phyloP scores from a whole-genome alignment of 129 eudicot species.

The Erigeron canadensis region DNA sequence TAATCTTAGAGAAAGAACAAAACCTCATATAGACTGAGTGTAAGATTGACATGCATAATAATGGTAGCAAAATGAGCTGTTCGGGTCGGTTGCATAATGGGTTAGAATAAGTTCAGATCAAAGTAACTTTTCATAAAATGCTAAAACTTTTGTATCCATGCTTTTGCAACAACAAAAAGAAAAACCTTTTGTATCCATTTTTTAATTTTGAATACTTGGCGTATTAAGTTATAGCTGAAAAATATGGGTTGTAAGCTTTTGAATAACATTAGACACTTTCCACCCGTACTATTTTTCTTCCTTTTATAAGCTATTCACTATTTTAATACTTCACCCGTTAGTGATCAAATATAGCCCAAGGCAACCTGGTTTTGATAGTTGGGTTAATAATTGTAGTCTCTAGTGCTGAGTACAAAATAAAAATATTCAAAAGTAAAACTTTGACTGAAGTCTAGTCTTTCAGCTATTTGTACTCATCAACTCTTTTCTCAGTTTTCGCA shows the following conservation, averaged over 20 bases:
- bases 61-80: neutral
- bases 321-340: neutral
- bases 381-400: neutral
- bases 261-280: too few species aligned
- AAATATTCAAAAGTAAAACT: neutral
- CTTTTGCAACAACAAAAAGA: neutral
- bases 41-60: neutral
- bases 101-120: neutral
- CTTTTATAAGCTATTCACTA: neutral
- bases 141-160: neutral
- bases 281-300: neutral
- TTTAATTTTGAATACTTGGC: neutral
- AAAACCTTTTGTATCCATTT: neutral
- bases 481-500: neutral
- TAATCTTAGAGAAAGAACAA: slow-evolving; percentile 2
- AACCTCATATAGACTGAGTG: neutral
- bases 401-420: neutral
- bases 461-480: neutral
- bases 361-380: neutral
- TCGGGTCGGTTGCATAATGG: neutral
- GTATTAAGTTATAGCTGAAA: too few species aligned
- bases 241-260: too few species aligned
- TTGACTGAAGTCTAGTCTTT: neutral
- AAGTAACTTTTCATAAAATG: neutral
- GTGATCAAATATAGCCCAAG: neutral